Percentiles rank a stretch among this genome's conserved stretches.
Evolutionary conservation across 371 early-diverging fungal species (phyloP).

Genomic region (Haplosporangium sp.): DNA sequence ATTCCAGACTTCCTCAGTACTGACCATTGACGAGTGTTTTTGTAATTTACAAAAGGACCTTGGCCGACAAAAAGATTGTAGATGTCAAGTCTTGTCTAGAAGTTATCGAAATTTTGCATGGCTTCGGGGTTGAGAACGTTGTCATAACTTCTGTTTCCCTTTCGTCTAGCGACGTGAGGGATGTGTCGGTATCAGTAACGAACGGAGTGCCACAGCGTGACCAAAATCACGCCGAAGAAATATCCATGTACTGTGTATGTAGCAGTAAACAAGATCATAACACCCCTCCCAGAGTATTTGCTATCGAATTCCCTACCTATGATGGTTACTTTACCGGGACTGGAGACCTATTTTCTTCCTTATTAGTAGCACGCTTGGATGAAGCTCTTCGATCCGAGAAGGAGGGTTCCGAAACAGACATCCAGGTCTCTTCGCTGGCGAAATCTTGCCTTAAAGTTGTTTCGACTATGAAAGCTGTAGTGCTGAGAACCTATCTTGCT

Average conservation of each 20-base stretch:
- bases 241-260: slow-evolving; percentile 52
- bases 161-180: slow-evolving; percentile 39
- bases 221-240: neutral
- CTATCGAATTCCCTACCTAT: slow-evolving; percentile 81
- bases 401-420: neutral
- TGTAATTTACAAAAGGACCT: slow-evolving; percentile 56
- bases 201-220: slow-evolving; percentile 2
- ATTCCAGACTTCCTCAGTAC: neutral
- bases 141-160: slow-evolving; percentile 78
- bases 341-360: slow-evolving; percentile 88
- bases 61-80: slow-evolving; percentile 72
- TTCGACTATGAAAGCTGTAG: slow-evolving; percentile 79
- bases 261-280: slow-evolving; percentile 45
- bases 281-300: slow-evolving; percentile 37
- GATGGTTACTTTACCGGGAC: slow-evolving; percentile 91
- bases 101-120: slow-evolving; percentile 75
- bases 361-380: slow-evolving; percentile 74
- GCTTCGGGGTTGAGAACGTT: slow-evolving; percentile 73
- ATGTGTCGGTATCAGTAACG: neutral
- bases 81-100: slow-evolving; percentile 62
- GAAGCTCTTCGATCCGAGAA: slow-evolving; percentile 20
- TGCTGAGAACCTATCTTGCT: slow-evolving; percentile 68
- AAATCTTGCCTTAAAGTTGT: slow-evolving; percentile 69
- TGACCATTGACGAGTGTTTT: too few species aligned
- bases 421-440: slow-evolving; percentile 32